phyloP scores from a whole-genome alignment of 768 basidiomycete genomes.

The Hericium erinaceus region DNA sequence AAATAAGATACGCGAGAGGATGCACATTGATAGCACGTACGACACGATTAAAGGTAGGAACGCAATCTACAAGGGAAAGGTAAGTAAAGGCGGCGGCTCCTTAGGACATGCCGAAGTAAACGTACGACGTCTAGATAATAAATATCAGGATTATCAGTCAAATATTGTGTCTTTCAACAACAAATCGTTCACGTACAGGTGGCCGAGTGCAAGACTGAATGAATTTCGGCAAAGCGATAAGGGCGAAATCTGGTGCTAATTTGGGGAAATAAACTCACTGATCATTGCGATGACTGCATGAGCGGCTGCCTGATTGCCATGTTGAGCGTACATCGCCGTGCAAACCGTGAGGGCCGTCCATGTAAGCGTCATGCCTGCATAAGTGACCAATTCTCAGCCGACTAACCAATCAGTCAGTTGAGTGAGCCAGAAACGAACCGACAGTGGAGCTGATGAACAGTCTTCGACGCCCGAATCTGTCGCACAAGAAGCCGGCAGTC shows the following conservation, averaged over 20 bases:
- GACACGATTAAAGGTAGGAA: slow-evolving; percentile 33
- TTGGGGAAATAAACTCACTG: slow-evolving; percentile 20
- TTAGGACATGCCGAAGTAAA: slow-evolving; percentile 23
- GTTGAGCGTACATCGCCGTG: slow-evolving; percentile 23
- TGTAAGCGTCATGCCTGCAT: slow-evolving; percentile 30
- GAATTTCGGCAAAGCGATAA: background rate
- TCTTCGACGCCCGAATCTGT: slow-evolving; percentile 38
- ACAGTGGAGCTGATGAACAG: slow-evolving; percentile 40
- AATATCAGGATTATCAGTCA: background rate
- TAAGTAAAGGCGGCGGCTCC: slow-evolving; percentile 1
- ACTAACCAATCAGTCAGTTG: background rate
- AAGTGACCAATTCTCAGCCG: background rate
- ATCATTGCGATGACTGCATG: slow-evolving; percentile 39
- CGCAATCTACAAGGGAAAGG: slow-evolving; percentile 25
- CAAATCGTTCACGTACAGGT: slow-evolving; percentile 50
- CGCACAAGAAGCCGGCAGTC: slow-evolving; percentile 37
- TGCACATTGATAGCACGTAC: background rate
- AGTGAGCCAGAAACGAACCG: background rate
- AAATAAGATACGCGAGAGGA: background rate
- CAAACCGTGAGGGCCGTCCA: slow-evolving; percentile 31
- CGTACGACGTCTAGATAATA: slow-evolving; percentile 22
- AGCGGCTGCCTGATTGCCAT: slow-evolving; percentile 21
- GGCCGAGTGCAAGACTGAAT: slow-evolving; percentile 62
- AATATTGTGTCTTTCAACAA: background rate
- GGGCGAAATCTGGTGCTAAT: background rate